Evolutionary conservation across 352 stramenopile genomes (phyloP).

Genomic region (Thraustochytrium striatum): DNA sequence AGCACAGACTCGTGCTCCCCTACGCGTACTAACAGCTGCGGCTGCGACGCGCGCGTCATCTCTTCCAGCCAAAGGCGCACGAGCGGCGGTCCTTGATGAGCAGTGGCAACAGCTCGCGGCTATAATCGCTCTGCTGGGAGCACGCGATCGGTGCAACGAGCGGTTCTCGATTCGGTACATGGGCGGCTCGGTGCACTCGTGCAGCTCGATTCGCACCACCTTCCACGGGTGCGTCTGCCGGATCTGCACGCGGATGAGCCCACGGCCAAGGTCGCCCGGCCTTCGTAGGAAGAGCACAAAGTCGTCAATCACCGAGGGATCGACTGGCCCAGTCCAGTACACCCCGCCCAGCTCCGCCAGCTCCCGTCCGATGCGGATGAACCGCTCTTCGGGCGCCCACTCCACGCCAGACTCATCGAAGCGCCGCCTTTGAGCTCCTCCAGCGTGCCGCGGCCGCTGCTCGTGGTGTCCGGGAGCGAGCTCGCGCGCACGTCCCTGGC

Average conservation of each 20-base stretch:
- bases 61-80: slow-evolving; percentile 17
- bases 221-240: neutral
- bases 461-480: neutral
- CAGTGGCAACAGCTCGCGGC: neutral
- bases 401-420: no score
- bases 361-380: no score
- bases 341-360: neutral
- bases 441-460: no score
- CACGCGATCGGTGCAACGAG: slow-evolving; percentile 12
- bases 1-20: no score
- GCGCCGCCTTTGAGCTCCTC: no score
- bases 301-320: slow-evolving; percentile 25
- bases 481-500: neutral
- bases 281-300: slow-evolving; percentile 18
- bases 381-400: no score
- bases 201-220: neutral
- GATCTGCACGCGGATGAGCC: neutral
- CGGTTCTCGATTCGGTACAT: slow-evolving; percentile 33
- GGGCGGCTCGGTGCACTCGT: neutral
- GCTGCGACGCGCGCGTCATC: neutral
- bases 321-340: slow-evolving; percentile 17
- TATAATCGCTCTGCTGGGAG: neutral
- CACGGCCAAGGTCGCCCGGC: neutral
- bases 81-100: slow-evolving; percentile 13
- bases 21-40: no score